Evolutionary conservation across 257 asterid species (phyloP).

Genomic region (Solanum dulcamara): DNA sequence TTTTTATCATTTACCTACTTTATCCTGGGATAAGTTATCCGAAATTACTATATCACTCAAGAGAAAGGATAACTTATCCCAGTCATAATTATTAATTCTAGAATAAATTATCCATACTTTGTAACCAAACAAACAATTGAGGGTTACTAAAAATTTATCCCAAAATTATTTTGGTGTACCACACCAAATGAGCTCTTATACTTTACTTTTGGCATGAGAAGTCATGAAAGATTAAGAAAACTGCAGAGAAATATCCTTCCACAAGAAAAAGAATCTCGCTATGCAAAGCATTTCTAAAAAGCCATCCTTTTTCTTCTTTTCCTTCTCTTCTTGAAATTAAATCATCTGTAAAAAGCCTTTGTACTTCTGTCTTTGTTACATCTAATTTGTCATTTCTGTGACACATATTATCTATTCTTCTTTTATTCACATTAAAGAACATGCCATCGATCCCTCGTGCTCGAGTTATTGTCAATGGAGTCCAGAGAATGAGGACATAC

Average conservation of each 20-base stretch:
- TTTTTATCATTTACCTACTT: too few species aligned
- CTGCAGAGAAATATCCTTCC: constrained; percentile 5
- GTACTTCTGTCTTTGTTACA: neutral
- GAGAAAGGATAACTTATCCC: too few species aligned
- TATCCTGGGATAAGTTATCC: too few species aligned
- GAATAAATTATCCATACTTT: too few species aligned
- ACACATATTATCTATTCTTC: neutral
- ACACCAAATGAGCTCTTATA: constrained; percentile 31
- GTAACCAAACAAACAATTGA: too few species aligned
- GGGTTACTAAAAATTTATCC: too few species aligned
- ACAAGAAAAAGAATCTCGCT: neutral
- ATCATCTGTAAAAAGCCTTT: constrained; percentile 8
- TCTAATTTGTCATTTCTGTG: neutral
- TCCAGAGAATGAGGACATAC: constrained; percentile 49
- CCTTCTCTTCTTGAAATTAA: neutral
- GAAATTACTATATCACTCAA: too few species aligned
- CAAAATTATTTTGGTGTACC: too few species aligned
- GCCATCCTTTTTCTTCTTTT: constrained; percentile 27
- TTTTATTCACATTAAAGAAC: neutral
- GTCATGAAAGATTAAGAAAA: constrained; percentile 8
- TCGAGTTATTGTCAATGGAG: constrained; percentile 44
- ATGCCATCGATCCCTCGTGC: constrained; percentile 36
- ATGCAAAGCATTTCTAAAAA: constrained; percentile 16
- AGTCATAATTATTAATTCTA: too few species aligned
- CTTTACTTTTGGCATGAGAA: constrained; percentile 36